These are phyloP conservation scores for Chytridium lagenaria DNA, from an alignment of 371 early-diverging fungal genomes.

Conservation along the genomic window DNA sequence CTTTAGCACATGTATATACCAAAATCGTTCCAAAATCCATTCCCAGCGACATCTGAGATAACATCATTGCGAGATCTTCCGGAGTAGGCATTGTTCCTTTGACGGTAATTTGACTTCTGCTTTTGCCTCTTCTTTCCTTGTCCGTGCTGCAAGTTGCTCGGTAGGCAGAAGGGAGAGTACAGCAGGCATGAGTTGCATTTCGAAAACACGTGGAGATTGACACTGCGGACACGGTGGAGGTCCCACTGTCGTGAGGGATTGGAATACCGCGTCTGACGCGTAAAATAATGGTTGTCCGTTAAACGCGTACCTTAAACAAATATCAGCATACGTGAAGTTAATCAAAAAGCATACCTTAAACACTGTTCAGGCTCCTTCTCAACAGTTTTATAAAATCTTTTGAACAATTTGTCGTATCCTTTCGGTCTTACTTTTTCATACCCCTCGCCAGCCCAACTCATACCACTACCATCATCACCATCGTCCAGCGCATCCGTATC, in stretches of 20 bases:
- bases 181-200: constrained; percentile 92
- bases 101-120: background rate
- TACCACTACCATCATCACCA: constrained; percentile 22
- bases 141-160: constrained; percentile 31
- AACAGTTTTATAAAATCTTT: constrained; percentile 75
- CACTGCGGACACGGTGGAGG: constrained; percentile 73
- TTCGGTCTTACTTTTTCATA: constrained; percentile 81
- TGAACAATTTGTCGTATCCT: constrained; percentile 77
- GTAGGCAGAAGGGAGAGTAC: constrained; percentile 69
- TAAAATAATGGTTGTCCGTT: constrained; percentile 77
- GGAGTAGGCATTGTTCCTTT: constrained; percentile 22
- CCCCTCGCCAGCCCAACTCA: constrained; percentile 74
- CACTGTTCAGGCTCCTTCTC: constrained; percentile 83
- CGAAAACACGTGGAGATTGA: constrained; percentile 78
- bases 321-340: background rate
- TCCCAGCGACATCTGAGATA: constrained; percentile 65
- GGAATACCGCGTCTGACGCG: constrained; percentile 57
- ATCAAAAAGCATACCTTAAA: constrained; percentile 55
- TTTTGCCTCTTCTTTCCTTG: constrained; percentile 12
- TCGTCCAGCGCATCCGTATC: constrained; percentile 3
- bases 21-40: constrained; percentile 94
- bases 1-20: constrained; percentile 79
- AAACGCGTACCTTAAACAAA: constrained; percentile 69
- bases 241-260: constrained; percentile 8
- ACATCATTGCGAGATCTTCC: constrained; percentile 34